Base-by-base conservation (phyloP, 192 early-diverging fungal species). In the Coemansia brasiliensis region DNA sequence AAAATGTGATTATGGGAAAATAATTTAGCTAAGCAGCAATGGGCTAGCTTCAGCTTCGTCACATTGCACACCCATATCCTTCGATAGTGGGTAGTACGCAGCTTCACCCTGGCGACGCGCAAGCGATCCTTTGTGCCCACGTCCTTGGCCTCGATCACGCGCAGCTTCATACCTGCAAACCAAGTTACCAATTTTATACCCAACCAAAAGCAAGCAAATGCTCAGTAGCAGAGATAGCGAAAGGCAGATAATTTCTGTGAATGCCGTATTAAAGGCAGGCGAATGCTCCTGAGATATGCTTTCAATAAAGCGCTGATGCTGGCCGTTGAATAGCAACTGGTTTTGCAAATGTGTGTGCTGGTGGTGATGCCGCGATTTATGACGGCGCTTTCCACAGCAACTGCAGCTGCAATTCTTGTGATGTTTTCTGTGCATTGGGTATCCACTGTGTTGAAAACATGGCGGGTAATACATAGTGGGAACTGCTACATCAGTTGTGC, bases 131-230 rank as follows among this genome's bases (percentile, higher is more conserved):
- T 39, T 39, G 37, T 53, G 52, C 2, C 52, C 52, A 12, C 52
- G 52, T 3, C 52, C 52, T 3, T 53, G 52, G 37, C 20, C 11
- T 13, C 35, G 52, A 53, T 53, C 37, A 15, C 56, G 42, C 7
- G 44, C 56, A 48, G 18, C 44, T n/a, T 69, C 59, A 16, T 59
- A 61, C n/a, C 42, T 69, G 63, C 51, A 69, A 1, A 69, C 54
- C 5, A 52, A 25, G n/a, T 55, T 54, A n/a, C 74, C 63, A n/a
- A 77, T 56, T 53, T 60, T 71, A 53, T 63, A 67, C 3, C 74
- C 67, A 4, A 64, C 24, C 52, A 63, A 13, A 18, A 77, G 68
- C n/a, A 77, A 44, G 18, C 63, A 25, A 13, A 77, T 17, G 46
- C 67, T 56, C 37, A 77, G 26, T 12, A 52, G 52, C 10, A 71